These are phyloP conservation scores for Globisporangium rhizosaccharum DNA, from an alignment of 352 stramenopile genomes.

Conservation along the genomic window DNA sequence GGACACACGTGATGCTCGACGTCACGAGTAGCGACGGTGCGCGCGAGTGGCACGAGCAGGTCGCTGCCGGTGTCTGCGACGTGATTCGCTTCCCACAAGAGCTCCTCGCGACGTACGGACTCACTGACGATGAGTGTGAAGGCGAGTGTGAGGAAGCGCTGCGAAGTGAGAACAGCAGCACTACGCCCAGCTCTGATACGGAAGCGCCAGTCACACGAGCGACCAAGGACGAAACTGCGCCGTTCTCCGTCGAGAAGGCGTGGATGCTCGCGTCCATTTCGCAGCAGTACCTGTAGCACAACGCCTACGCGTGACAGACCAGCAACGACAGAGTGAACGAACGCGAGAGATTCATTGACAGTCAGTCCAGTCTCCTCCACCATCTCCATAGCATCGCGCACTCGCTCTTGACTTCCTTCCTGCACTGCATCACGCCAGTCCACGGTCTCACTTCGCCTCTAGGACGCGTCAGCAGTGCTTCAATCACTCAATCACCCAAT, in stretches of 20 bases:
- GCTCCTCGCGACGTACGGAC: slow-evolving; percentile 10
- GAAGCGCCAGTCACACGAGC: neutral
- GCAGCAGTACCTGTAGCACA: slow-evolving; percentile 21
- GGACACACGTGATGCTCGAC: slow-evolving; percentile 23
- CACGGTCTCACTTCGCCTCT: too few relatives aligned
- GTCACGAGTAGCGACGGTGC: neutral
- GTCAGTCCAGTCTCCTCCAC: too few relatives aligned
- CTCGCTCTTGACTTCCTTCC: too few relatives aligned
- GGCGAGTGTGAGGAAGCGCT: neutral
- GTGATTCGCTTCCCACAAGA: slow-evolving; percentile 23
- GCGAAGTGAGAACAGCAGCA: neutral
- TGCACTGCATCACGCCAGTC: too few relatives aligned
- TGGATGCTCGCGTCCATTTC: slow-evolving; percentile 38
- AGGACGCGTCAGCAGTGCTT: too few relatives aligned
- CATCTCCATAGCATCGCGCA: too few relatives aligned
- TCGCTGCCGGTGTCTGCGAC: slow-evolving; percentile 24
- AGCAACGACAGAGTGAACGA: too few relatives aligned
- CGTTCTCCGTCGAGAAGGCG: slow-evolving; percentile 25
- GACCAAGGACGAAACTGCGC: neutral
- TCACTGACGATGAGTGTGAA: neutral
- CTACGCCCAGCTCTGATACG: neutral
- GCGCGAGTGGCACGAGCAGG: slow-evolving; percentile 18
- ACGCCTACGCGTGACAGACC: neutral
- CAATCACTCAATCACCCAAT: too few relatives aligned
- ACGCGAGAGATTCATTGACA: too few relatives aligned